phyloP scores from a whole-genome alignment of 495 filamentous ascomycete species.

The Hypomontagnella monticulosa region DNA sequence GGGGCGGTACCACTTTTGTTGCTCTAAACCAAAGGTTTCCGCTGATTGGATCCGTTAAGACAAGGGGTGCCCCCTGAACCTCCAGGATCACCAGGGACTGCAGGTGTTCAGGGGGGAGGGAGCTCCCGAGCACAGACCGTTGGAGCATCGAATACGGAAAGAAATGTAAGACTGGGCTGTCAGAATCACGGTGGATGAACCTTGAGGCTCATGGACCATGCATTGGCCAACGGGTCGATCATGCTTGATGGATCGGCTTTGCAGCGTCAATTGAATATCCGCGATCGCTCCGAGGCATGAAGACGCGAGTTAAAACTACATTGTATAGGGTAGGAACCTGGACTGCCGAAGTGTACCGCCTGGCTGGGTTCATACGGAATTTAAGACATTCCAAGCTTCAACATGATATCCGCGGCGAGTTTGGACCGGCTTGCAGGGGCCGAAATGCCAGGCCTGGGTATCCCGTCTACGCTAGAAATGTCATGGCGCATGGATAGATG shows the following conservation, averaged over 20 bases:
- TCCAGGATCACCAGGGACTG: conserved; percentile 23
- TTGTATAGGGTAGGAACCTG: not conserved
- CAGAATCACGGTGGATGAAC: conserved; percentile 10
- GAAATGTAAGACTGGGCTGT: conserved; percentile 10
- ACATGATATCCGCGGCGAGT: conserved; percentile 15
- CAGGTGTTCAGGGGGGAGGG: conserved; percentile 11
- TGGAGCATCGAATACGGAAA: conserved; percentile 21
- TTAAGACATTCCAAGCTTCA: conserved; percentile 17
- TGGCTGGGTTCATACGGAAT: conserved; percentile 1
- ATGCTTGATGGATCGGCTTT: not conserved
- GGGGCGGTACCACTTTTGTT: conserved; percentile 32
- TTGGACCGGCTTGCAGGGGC: conserved; percentile 25
- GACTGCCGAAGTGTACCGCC: not conserved
- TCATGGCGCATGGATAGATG: conserved; percentile 28
- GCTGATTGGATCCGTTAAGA: conserved; percentile 36
- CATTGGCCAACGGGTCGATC: not conserved
- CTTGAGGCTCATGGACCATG: conserved; percentile 27
- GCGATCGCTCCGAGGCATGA: conserved; percentile 10
- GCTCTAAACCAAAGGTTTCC: conserved; percentile 22
- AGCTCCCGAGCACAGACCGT: conserved; percentile 29
- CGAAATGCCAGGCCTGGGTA: conserved; percentile 20
- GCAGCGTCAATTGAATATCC: conserved; percentile 9
- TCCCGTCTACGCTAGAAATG: conserved; percentile 17
- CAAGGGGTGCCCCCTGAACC: conserved; percentile 27
- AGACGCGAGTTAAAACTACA: conserved; percentile 4